Evolutionary conservation across 768 basidiomycete genomes (phyloP), one percentile per base, ranked within the genome.

Genomic region (Phanerodontia chrysosporium): DNA sequence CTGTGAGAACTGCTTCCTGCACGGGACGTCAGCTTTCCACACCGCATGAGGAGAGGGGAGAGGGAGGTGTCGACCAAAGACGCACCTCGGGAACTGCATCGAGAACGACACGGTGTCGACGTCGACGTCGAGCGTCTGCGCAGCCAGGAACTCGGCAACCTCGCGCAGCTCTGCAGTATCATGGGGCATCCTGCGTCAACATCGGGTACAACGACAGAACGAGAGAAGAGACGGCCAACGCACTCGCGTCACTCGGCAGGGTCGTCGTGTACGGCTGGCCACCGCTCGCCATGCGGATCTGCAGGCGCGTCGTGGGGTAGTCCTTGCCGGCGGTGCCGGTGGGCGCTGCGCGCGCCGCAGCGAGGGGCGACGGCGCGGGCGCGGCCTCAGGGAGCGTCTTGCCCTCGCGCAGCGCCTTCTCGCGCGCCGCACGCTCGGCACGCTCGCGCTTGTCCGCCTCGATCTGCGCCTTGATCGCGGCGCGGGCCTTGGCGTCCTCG

Each of bases 331-430:
- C 67, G 1, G 79, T 73, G 3, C 77, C 73, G 2, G 77, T 71
- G 0, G 75, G 70, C 70, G 35, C 76, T 0, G 78, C 63, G 0
- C 74, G 65, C 0, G 79, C 59, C 2, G 78, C 63, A 8, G 74
- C 65, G 4, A 76, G 62, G 0, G 69, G 49, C 1, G 73, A 65
- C 13, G 72, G 46, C 21, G 75, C 60, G 22, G 72, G 57, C 14
- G 73, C 70, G 25, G 64, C 35, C 9, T 60, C 57, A 36, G 77
- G 74, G 24, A 77, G 65, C 21, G 77, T 67, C n/a, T 75, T 68
- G 1, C 95, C 95, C 35, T 96, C 93, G 30, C 95, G 83, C 7
- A 95, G 70, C 0, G 95, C 95, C 70, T 98, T 98, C 74, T 98
- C 96, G 49, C 86, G 78, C 0, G 95, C 95, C 1, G 86, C 79